These are phyloP conservation scores for Solanum virginianum DNA, from an alignment of 257 asterid species.

Conservation along the genomic window DNA sequence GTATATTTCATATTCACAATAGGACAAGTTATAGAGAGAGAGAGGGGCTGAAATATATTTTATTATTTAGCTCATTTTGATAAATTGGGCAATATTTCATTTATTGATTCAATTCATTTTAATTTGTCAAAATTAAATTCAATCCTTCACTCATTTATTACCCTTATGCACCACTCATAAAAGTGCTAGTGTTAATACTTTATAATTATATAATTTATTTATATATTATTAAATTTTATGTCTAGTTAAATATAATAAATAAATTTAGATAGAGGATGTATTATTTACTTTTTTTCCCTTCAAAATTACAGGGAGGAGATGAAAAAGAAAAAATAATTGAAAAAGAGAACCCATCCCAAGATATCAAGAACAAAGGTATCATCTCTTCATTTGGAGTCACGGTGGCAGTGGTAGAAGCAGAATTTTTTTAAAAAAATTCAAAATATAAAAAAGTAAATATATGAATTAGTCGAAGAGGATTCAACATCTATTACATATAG, in stretches of 20 bases:
- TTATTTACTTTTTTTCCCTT: background rate
- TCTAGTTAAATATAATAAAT: background rate
- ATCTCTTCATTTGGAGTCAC: background rate
- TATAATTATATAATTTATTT: background rate
- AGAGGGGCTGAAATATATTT: no score
- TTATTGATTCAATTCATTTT: background rate
- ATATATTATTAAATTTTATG: fast-evolving
- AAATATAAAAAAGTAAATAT: no score
- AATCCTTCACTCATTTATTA: background rate
- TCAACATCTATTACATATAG: no score
- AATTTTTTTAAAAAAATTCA: no score
- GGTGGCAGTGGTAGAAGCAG: no score
- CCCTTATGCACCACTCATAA: background rate
- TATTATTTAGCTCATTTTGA: background rate
- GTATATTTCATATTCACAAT: background rate
- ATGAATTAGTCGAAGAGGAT: no score
- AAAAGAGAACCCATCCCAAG: background rate
- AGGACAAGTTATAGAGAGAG: background rate
- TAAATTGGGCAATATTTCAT: background rate
- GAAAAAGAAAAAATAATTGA: background rate
- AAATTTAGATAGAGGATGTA: background rate
- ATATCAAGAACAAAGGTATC: background rate
- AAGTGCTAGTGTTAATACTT: background rate
- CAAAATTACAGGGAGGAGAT: background rate
- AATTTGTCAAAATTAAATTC: fast-evolving